phyloP scores from a whole-genome alignment of 768 basidiomycete genomes.

The Gautieria morchelliformis region DNA sequence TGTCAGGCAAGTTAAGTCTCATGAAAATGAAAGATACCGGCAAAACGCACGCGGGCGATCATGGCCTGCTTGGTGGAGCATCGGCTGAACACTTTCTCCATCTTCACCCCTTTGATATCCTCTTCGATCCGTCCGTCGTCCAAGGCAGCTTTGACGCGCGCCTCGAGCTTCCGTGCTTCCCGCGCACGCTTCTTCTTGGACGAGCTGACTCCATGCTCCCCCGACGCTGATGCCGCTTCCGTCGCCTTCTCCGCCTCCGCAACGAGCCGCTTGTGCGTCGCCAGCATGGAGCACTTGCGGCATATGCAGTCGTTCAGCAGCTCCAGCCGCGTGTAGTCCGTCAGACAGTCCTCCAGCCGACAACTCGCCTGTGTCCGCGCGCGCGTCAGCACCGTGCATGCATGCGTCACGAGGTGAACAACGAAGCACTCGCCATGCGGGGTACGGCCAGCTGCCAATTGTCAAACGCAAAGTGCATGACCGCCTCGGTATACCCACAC shows the following conservation, averaged over 20 bases:
- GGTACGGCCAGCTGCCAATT: constrained; percentile 77
- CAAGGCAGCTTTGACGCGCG: constrained; percentile 50
- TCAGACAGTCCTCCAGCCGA: constrained; percentile 71
- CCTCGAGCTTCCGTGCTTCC: constrained; percentile 59
- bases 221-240: constrained; percentile 23
- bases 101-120: constrained; percentile 67
- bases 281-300: constrained; percentile 78
- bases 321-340: constrained; percentile 85
- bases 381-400: constrained; percentile 2
- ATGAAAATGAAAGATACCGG: constrained; percentile 1
- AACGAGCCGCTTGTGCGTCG: constrained; percentile 58
- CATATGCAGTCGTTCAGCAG: constrained; percentile 87
- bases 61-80: constrained; percentile 87
- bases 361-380: constrained; percentile 53
- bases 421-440: constrained; percentile 39
- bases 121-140: constrained; percentile 75
- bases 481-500: constrained; percentile 91
- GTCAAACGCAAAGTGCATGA: constrained; percentile 85
- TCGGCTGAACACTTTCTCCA: constrained; percentile 67
- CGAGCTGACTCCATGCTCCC: constrained; percentile 37
- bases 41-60: constrained; percentile 65
- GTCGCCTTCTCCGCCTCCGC: constrained; percentile 54
- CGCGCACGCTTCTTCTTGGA: constrained; percentile 72
- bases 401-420: background rate
- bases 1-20: background rate